phyloP scores from a whole-genome alignment of 345 rosid species.

The Aquilaria malaccensis region DNA sequence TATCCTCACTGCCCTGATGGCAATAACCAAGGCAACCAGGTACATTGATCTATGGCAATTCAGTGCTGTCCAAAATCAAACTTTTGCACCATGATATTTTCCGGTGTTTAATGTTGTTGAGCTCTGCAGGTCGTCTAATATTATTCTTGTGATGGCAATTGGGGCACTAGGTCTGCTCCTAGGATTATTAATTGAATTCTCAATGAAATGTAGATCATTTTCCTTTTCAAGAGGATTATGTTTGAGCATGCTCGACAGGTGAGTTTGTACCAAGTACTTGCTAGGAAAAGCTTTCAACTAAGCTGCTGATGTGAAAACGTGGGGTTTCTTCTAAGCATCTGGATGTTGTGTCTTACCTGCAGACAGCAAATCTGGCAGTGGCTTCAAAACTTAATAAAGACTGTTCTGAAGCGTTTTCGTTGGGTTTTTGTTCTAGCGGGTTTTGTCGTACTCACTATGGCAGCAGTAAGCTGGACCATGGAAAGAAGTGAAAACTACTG shows the following conservation, averaged over 20 bases:
- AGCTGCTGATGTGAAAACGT: too few species aligned
- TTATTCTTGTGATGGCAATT: conserved; percentile 77
- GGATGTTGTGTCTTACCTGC: conserved; percentile 5
- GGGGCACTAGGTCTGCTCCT: conserved; percentile 70
- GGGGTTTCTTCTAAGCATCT: neutral
- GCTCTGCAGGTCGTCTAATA: conserved; percentile 62
- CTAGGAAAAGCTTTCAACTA: too few species aligned
- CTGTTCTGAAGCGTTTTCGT: conserved; percentile 46
- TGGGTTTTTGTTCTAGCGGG: conserved; percentile 73
- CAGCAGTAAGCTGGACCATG: conserved; percentile 73
- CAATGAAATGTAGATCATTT: conserved; percentile 50
- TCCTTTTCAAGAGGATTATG: conserved; percentile 38
- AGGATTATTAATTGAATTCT: conserved; percentile 69
- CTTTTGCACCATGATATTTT: neutral
- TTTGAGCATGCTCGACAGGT: conserved; percentile 49
- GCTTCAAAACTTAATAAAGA: conserved; percentile 48
- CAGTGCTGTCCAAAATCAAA: conserved; percentile 9
- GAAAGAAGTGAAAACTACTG: conserved; percentile 86
- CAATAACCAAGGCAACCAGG: conserved; percentile 95
- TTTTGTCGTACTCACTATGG: conserved; percentile 52
- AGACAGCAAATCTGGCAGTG: conserved; percentile 52
- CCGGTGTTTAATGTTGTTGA: conserved; percentile 7
- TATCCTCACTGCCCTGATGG: conserved; percentile 86
- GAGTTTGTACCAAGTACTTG: neutral
- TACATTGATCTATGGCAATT: conserved; percentile 20